Evolutionary conservation across 2,329 filamentous ascomycete genomes (phyloP), one percentile per base, ranked within the genome.

Genomic region (Thermothelomyces thermophilus): DNA sequence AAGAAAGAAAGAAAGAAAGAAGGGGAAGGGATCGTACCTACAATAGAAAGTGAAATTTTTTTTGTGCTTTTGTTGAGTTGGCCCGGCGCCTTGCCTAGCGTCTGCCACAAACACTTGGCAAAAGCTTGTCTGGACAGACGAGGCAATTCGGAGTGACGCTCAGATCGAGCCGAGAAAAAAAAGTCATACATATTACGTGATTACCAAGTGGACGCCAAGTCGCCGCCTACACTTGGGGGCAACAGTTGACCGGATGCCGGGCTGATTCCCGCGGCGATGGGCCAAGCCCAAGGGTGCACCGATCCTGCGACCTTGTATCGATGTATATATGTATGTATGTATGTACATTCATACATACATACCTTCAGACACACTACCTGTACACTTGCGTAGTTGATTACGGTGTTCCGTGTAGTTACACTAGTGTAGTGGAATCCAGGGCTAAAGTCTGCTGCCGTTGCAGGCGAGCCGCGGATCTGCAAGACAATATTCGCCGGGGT

Each of bases 71-170:
- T n/a, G n/a, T n/a, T n/a, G n/a, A n/a, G n/a, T n/a, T n/a, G n/a
- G n/a, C n/a, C n/a, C n/a, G n/a, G n/a, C n/a, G 31, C 30, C 42
- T 47, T 30, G 43, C 31, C 28, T n/a, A 39, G 47, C 41, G 26
- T 19, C 48, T 41, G 51, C 53, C 48, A 44, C 53, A 36, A 39
- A 26, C 5, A 11, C 55, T 59, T 59, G 57, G 57, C 57, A 46
- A 59, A 58, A 59, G 57, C 57, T 59, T 59, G 47, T 59, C 46
- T 49, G 19, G 24, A 16, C 22, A n/a, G 26, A 30, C 26, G 28
- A 37, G 31, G 26, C n/a, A 40, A 34, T 13, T 19, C 24, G 7
- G 28, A 28, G 17, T 24, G 16, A 17, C 7, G 26, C 5, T 31
- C 10, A 24, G 17, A 14, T 10, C 24, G 37, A 26, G 10, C 24